Evolutionary conservation across 2,329 filamentous ascomycete species (phyloP).

Genomic region (Lasiodiplodia hormozganensis): DNA sequence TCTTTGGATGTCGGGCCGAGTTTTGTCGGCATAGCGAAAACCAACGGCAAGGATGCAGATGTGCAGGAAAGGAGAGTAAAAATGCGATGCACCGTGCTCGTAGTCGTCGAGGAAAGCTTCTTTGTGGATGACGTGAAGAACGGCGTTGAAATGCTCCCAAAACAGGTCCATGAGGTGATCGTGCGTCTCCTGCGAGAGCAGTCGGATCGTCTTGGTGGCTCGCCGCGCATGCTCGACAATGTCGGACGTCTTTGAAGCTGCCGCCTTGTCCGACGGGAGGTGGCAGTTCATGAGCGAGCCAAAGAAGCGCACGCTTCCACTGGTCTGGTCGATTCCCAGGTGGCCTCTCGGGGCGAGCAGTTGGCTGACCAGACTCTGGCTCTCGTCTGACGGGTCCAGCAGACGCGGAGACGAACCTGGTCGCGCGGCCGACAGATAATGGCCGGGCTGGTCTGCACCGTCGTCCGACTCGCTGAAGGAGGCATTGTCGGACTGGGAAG

Average conservation of each 20-base stretch:
- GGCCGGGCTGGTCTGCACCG: constrained; percentile 4
- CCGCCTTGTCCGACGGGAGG: constrained; percentile 52
- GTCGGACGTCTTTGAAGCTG: constrained; percentile 32
- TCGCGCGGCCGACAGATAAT: constrained; percentile 24
- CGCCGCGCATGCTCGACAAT: constrained; percentile 52
- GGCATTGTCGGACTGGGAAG: constrained; percentile 41
- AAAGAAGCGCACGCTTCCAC: constrained; percentile 60
- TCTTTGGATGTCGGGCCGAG: constrained; percentile 56
- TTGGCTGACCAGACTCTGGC: constrained; percentile 51
- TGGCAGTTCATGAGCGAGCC: constrained; percentile 62
- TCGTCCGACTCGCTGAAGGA: constrained; percentile 36
- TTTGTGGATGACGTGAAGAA: constrained; percentile 58
- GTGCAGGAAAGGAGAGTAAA: constrained; percentile 62
- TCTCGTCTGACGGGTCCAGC: constrained; percentile 40
- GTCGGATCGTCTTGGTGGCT: constrained; percentile 57
- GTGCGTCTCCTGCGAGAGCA: constrained; percentile 55
- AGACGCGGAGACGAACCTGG: constrained; percentile 42
- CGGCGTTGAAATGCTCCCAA: constrained; percentile 60
- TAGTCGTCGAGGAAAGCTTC: constrained; percentile 58
- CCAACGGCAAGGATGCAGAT: constrained; percentile 61
- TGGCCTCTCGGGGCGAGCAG: constrained; percentile 59
- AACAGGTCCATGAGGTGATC: constrained; percentile 61
- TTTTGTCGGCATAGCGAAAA: constrained; percentile 59
- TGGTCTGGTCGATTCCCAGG: constrained; percentile 60
- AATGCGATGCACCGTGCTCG: constrained; percentile 54